Evolutionary conservation across 2,329 filamentous ascomycete species (phyloP).

Genomic region (Fusarium graminum): DNA sequence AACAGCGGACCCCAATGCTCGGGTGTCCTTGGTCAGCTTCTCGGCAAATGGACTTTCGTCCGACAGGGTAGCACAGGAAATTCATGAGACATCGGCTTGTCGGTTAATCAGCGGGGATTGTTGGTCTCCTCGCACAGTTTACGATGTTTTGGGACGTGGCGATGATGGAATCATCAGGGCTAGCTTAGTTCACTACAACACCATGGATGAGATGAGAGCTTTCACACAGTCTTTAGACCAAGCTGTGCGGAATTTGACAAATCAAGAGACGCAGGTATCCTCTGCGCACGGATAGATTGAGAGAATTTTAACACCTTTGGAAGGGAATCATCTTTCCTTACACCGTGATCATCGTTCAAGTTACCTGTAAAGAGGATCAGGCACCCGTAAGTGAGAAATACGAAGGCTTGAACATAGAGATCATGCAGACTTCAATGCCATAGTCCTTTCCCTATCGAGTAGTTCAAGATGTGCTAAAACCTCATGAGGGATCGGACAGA

Average conservation of each 20-base stretch:
- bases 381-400: too few species aligned
- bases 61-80: neutral
- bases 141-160: slow-evolving; percentile 19
- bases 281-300: neutral
- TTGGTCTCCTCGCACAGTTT: slow-evolving; percentile 18
- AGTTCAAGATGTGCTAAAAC: too few species aligned
- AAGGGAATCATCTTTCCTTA: too few species aligned
- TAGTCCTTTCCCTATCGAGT: too few species aligned
- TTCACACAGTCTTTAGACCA: slow-evolving; percentile 5
- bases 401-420: too few species aligned
- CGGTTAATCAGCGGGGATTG: slow-evolving; percentile 13
- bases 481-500: too few species aligned
- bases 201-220: slow-evolving; percentile 14
- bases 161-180: slow-evolving; percentile 17
- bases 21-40: slow-evolving; percentile 7
- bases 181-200: slow-evolving; percentile 27
- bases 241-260: slow-evolving; percentile 1
- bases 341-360: too few species aligned
- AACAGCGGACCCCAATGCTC: neutral
- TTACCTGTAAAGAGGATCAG: too few species aligned
- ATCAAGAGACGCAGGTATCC: neutral
- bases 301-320: neutral
- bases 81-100: slow-evolving; percentile 16
- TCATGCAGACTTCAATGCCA: too few species aligned
- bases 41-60: slow-evolving; percentile 1